phyloP scores from a whole-genome alignment of 2,329 filamentous ascomycete genomes.

The Xylariaceae sp. region DNA sequence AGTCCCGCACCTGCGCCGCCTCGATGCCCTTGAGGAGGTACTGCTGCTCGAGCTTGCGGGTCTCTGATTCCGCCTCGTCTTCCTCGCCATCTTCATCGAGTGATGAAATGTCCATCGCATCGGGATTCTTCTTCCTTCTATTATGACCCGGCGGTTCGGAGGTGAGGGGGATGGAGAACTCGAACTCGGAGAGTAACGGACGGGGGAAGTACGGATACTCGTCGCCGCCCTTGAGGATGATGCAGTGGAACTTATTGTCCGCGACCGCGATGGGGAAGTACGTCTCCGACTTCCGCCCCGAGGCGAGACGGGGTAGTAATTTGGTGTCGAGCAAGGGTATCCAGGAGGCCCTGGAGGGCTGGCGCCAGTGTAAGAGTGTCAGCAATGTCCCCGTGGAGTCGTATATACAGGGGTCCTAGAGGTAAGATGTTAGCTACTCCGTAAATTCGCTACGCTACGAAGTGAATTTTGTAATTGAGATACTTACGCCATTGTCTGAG shows the following conservation, averaged over 20 bases:
- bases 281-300: constrained; percentile 77
- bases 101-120: constrained; percentile 34
- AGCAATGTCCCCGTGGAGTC: constrained; percentile 86
- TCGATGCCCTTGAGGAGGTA: constrained; percentile 72
- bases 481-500: constrained; percentile 77
- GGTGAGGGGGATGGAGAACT: constrained; percentile 77
- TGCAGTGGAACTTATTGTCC: constrained; percentile 90
- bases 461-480: too few relatives aligned
- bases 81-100: constrained; percentile 24
- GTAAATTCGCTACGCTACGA: too few relatives aligned
- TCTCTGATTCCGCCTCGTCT: constrained; percentile 39
- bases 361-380: constrained; percentile 86
- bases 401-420: constrained; percentile 87
- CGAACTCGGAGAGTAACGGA: constrained; percentile 86
- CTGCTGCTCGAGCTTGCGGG: constrained; percentile 67
- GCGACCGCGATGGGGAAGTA: constrained; percentile 97
- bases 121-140: constrained; percentile 30
- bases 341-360: constrained; percentile 80
- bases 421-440: constrained; percentile 18
- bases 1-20: constrained; percentile 68
- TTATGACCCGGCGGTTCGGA: constrained; percentile 45
- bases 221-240: constrained; percentile 95
- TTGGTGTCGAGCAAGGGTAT: constrained; percentile 88
- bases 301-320: constrained; percentile 72
- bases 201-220: constrained; percentile 89